Base-by-base conservation (phyloP, 2,329 filamentous ascomycete species). In the Chrysoporthe deuterocubensis region DNA sequence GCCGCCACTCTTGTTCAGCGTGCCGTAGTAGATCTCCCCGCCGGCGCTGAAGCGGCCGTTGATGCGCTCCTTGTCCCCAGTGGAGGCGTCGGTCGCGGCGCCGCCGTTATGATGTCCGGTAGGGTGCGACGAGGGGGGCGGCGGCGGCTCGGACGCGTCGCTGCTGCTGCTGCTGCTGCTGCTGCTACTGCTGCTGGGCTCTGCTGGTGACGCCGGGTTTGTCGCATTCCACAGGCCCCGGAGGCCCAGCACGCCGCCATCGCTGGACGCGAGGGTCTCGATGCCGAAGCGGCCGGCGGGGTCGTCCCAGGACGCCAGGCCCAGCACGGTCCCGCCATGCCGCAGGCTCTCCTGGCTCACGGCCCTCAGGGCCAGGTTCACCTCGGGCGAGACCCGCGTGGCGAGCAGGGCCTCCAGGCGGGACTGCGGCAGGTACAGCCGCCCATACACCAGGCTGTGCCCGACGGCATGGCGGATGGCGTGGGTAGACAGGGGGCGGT, bases 11-110 rank as follows among this genome's bases (percentile, higher is more conserved):
- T 97, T 97, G 78, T 97, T 98, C 68, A 97, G 81, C 0, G 94
- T 91, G 32, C 95, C 96, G 81, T 99, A 99, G 81, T 98, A 99
- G 46, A 97, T 84, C 79, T 99, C 96, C 66, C 90, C 95, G 46
- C 96, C 96, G 3, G 93, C 92, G 75, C 93, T 97, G 77, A 98
- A 93, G 26, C 95, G 89, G 9, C 92, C 94, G 81, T 89, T 91
- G 68, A 90, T 88, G 72, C 85, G 87, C 75, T 91, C 89, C 68
- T 79, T 82, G 56, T 87, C 82, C 52, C 44, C 50, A 2, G 61
- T 32, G 62, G 37, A 21, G 50, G 43, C 16, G 18, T 50, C n/a
- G 32, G 34, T 11, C 4, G 54, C 9, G 3, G 42, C 32, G 9
- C 42, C 43, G 16, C 52, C 18, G 32, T 50, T 54, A 6, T 63